Percentiles rank a stretch among this genome's conserved stretches.
phyloP scores from a whole-genome alignment of 2,329 filamentous ascomycete genomes.

The Colletotrichum liaoningense region DNA sequence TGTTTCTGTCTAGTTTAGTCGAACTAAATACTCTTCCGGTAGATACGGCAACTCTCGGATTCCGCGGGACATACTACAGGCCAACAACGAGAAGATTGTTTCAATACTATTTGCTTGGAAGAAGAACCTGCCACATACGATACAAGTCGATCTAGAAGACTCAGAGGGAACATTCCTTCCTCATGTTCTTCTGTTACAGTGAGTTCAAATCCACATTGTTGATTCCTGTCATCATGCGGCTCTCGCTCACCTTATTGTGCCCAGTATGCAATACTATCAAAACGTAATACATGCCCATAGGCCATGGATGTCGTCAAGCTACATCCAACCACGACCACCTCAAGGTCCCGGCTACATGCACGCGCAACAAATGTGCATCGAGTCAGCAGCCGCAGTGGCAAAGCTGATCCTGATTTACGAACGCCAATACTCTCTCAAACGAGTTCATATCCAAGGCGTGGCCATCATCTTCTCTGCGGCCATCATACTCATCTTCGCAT shows the following conservation, averaged over 20 bases:
- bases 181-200: conserved; percentile 41
- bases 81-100: conserved; percentile 35
- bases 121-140: conserved; percentile 30
- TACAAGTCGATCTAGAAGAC: conserved; percentile 39
- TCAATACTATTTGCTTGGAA: conserved; percentile 38
- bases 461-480: conserved; percentile 39
- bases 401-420: conserved; percentile 38
- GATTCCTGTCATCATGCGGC: too few species aligned
- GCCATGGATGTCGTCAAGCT: conserved; percentile 42
- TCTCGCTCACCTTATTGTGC: neutral
- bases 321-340: conserved; percentile 35
- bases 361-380: conserved; percentile 38
- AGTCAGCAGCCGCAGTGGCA: conserved; percentile 38
- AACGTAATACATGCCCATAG: conserved; percentile 41
- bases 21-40: accelerated
- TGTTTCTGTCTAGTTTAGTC: neutral
- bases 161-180: conserved; percentile 36
- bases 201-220: neutral
- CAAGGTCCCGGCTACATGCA: conserved; percentile 40
- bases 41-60: conserved; percentile 40
- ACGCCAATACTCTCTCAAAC: conserved; percentile 31
- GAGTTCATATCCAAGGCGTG: conserved; percentile 40
- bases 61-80: conserved; percentile 29
- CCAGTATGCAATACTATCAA: conserved; percentile 44
- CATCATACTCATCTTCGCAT: conserved; percentile 37